Base-by-base conservation (phyloP, 2,329 filamentous ascomycete species). In the Arthroderma sp. region DNA sequence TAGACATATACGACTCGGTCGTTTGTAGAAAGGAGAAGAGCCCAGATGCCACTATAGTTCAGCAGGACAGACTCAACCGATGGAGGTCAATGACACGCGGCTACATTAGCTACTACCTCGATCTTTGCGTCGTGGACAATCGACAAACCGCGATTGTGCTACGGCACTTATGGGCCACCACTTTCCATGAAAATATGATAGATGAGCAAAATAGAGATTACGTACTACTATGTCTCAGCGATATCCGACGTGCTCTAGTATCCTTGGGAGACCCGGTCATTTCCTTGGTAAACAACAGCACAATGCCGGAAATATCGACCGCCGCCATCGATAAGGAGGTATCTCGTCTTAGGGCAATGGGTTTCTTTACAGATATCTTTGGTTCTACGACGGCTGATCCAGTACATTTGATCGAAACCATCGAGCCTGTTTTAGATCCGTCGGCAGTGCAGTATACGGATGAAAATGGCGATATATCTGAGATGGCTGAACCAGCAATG, bases 341-440 rank as follows among this genome's bases (percentile, higher is more conserved):
- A 25, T 91, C 88, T 11, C 90, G 91, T 65, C 79, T 97, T 35
- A 95, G 88, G 13, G 97, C 91, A 0, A 93, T 95, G 81, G 91
- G 96, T 67, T 97, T 97, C 70, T 97, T 98, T 71, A 79, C 90
- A 54, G 88, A 85, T 38, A 81, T 98, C 0, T 97, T 97, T 68
- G 86, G 88, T 59, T 84, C 90, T 38, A 86, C 93, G 58, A 81
- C 85, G 59, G 83, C 85, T 51, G 85, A 96, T 63, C 88, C 91
- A 0, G 81, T 91, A 11, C 80, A 85, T 4, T 82, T 96, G 19
- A 96, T 98, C 59, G 90, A 96, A 66, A 93, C 85, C 28, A 75
- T 98, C 37, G 93, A 98, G 66, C 93, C 93, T 2, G 87, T 98
- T 8, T 76, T 98, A 4, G 91, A 96, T 61, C 84, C 87, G 0